phyloP scores from a whole-genome alignment of 2,329 filamentous ascomycete genomes.

The Cordyceps farinosa region DNA sequence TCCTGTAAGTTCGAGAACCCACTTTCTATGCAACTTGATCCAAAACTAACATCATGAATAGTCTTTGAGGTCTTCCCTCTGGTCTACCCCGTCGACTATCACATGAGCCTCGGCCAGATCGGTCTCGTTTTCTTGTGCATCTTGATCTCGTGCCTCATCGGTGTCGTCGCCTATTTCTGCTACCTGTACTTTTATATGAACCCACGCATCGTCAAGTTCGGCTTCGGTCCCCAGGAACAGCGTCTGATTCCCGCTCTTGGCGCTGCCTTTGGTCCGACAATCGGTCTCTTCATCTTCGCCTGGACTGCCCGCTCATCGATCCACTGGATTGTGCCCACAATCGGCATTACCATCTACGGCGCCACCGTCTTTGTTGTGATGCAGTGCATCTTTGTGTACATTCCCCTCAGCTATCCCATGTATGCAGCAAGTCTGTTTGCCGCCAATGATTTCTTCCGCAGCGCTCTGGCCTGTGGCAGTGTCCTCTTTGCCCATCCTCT shows the following conservation, averaged over 20 bases:
- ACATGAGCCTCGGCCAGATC: slow-evolving; percentile 55
- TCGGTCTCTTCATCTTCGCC: slow-evolving; percentile 59
- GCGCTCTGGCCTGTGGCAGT: slow-evolving; percentile 55
- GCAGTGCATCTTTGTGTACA: slow-evolving; percentile 59
- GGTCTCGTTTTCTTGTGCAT: slow-evolving; percentile 61
- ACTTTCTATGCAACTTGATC: not conserved
- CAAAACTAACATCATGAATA: slow-evolving; percentile 21
- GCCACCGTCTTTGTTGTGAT: slow-evolving; percentile 51
- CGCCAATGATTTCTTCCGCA: slow-evolving; percentile 57
- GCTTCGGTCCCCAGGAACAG: slow-evolving; percentile 50
- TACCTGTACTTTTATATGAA: slow-evolving; percentile 53
- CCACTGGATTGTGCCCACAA: slow-evolving; percentile 53
- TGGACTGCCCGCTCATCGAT: slow-evolving; percentile 52
- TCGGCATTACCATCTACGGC: slow-evolving; percentile 55
- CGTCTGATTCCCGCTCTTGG: slow-evolving; percentile 53
- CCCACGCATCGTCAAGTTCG: slow-evolving; percentile 46
- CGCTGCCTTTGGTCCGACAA: slow-evolving; percentile 49
- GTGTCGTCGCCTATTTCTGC: slow-evolving; percentile 44
- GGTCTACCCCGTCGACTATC: slow-evolving; percentile 57
- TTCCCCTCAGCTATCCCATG: slow-evolving; percentile 52
- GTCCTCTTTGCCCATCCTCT: slow-evolving; percentile 59
- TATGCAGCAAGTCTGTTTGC: slow-evolving; percentile 59
- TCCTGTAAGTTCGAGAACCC: slow-evolving; percentile 39
- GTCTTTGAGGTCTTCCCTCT: slow-evolving; percentile 64
- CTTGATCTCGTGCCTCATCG: slow-evolving; percentile 54